Conservation (phyloP, 2,329 filamentous ascomycete species). For the Fusarium anguioides region DNA sequence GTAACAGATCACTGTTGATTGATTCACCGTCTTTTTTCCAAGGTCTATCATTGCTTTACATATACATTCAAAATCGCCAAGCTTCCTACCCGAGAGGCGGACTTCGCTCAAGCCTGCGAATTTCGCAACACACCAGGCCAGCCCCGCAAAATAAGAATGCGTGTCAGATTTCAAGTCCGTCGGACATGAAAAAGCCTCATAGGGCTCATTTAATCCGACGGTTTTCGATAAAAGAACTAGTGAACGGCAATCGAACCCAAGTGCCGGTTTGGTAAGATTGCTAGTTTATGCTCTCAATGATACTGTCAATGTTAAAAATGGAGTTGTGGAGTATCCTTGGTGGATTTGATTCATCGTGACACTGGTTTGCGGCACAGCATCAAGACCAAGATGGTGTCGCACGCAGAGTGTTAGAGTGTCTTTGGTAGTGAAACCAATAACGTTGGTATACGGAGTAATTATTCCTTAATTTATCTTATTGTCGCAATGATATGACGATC, state of each 20-base stretch:
- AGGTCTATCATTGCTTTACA: not conserved
- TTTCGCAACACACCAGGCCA: not conserved
- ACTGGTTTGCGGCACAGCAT: too few relatives aligned
- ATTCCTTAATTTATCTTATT: too few relatives aligned
- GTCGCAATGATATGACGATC: accelerated
- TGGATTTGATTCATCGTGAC: too few relatives aligned
- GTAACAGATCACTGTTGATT: too few relatives aligned
- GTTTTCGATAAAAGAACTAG: not conserved
- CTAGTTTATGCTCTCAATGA: not conserved
- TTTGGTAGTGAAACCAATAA: too few relatives aligned
- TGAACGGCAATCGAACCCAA: not conserved
- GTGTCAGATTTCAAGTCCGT: conserved; percentile 1
- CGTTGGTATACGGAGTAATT: too few relatives aligned
- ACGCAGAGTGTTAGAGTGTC: too few relatives aligned
- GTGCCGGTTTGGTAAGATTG: not conserved
- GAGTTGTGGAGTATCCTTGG: too few relatives aligned
- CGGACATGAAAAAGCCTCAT: not conserved
- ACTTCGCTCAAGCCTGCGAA: not conserved
- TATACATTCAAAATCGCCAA: not conserved
- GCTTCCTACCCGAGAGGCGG: not conserved
- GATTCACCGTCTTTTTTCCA: accelerated
- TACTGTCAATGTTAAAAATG: not conserved
- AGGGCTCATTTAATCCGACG: not conserved
- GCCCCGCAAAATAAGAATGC: not conserved
- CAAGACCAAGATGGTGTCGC: too few relatives aligned